A percentile compares a stretch with the other conserved stretches of the same genome.
Conservation (phyloP, 2,329 filamentous ascomycete genomes). For the Colletotrichum godetiae region DNA sequence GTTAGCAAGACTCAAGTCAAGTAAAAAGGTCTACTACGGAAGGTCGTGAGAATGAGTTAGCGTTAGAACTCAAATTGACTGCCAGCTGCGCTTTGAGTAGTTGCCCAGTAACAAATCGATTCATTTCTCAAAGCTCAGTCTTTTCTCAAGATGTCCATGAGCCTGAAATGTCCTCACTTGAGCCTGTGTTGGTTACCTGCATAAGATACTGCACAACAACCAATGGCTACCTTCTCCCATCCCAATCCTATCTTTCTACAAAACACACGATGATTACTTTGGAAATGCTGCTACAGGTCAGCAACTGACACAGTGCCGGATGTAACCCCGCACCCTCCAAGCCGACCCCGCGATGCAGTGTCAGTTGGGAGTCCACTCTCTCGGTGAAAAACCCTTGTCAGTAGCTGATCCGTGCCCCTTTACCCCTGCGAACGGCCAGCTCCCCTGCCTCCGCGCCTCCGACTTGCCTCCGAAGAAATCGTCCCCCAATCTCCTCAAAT, state of each 20-base stretch:
- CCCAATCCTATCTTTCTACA: background rate
- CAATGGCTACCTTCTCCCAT: background rate
- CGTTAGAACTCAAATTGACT: too few relatives aligned
- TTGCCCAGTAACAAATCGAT: background rate
- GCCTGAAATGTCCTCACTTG: too few relatives aligned
- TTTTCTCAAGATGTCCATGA: background rate
- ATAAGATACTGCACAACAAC: too few relatives aligned
- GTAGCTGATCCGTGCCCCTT: constrained; percentile 32
- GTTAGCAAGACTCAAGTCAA: background rate
- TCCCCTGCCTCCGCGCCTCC: constrained; percentile 34
- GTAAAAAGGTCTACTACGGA: background rate
- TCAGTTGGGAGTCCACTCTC: constrained; percentile 17
- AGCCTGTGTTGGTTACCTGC: background rate
- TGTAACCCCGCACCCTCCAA: constrained; percentile 29
- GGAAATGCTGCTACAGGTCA: background rate
- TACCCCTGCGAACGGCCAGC: constrained; percentile 24
- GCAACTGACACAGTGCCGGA: constrained; percentile 26
- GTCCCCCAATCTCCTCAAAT: constrained; percentile 35
- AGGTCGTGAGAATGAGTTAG: too few relatives aligned
- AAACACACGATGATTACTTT: constrained; percentile 7
- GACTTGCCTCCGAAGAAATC: constrained; percentile 34
- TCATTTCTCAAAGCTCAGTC: background rate
- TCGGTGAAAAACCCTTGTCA: constrained; percentile 26
- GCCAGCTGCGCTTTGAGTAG: background rate
- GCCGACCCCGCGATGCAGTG: constrained; percentile 33